Conservation (phyloP, 2,329 filamentous ascomycete species). For the Xylaria sp. region DNA sequence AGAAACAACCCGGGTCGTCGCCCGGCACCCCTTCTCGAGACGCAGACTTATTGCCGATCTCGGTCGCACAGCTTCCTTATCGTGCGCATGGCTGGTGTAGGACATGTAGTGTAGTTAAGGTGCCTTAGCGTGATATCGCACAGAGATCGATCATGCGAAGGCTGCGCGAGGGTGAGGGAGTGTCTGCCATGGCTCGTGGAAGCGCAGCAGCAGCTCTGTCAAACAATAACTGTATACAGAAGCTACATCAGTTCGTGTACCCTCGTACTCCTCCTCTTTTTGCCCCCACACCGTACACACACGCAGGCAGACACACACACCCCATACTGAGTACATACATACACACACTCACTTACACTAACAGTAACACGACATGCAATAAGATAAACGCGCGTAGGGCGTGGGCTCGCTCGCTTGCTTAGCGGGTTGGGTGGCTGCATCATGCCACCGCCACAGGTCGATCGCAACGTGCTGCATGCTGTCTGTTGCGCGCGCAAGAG, state of each 20-base stretch:
- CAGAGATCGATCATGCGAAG: slow-evolving; percentile 41
- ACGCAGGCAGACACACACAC: slow-evolving; percentile 4
- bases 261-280: background rate
- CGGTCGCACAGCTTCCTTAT: slow-evolving; percentile 35
- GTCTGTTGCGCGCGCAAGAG: background rate
- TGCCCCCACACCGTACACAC: slow-evolving; percentile 14
- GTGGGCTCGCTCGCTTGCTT: slow-evolving; percentile 31
- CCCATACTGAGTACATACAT: background rate
- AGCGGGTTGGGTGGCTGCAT: slow-evolving; percentile 34
- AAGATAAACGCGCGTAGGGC: slow-evolving; percentile 31
- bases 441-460: slow-evolving; percentile 32
- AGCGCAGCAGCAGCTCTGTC: slow-evolving; percentile 26
- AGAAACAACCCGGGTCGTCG: slow-evolving; percentile 24
- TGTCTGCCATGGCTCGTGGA: slow-evolving; percentile 18
- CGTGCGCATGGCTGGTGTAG: slow-evolving; percentile 35
- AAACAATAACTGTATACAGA: slow-evolving; percentile 25
- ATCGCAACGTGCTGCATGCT: slow-evolving; percentile 38
- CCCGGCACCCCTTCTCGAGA: slow-evolving; percentile 12
- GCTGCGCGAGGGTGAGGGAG: slow-evolving; percentile 29
- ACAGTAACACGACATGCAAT: background rate
- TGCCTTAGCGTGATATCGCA: slow-evolving; percentile 36
- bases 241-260: slow-evolving; percentile 33
- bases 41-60: slow-evolving; percentile 26
- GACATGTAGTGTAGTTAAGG: slow-evolving; percentile 32
- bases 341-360: slow-evolving; percentile 1